Percentiles rank a stretch among this genome's conserved stretches.
phyloP scores from a whole-genome alignment of 148 eudicot species.

The Beta vulgaris region DNA sequence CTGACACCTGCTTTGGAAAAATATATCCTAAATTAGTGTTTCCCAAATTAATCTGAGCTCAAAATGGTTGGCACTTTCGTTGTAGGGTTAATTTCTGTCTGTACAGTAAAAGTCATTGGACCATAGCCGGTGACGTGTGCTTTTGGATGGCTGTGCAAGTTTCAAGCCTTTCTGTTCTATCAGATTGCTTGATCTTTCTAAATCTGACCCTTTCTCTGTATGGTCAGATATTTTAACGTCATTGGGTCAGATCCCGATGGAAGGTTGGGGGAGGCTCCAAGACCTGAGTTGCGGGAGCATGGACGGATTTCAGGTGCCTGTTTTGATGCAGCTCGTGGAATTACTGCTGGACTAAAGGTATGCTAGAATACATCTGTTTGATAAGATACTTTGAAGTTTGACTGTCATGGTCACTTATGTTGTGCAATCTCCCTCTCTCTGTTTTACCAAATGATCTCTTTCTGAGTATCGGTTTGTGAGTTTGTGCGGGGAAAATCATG shows the following conservation, averaged over 20 bases:
- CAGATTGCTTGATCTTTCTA: neutral
- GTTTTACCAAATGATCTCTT: neutral
- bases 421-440: too few species aligned
- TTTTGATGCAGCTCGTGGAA: conserved; percentile 97
- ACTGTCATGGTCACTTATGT: too few species aligned
- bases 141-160: conserved; percentile 10
- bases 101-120: neutral
- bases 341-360: conserved; percentile 79
- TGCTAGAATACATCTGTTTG: neutral
- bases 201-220: neutral
- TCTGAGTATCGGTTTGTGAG: neutral
- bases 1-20: too few species aligned
- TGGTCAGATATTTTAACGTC: conserved; percentile 85
- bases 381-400: too few species aligned
- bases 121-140: neutral
- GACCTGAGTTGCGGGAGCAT: conserved; percentile 85
- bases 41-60: too few species aligned
- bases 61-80: too few species aligned
- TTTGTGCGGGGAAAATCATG: neutral
- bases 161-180: neutral
- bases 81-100: too few species aligned
- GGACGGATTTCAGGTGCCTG: conserved; percentile 97
- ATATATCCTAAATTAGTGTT: too few species aligned
- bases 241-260: conserved; percentile 97
- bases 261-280: conserved; percentile 96